Evolutionary conservation across 768 basidiomycete genomes (phyloP), one percentile per base, ranked within the genome.

Genomic region (Hypholoma fasciculare): DNA sequence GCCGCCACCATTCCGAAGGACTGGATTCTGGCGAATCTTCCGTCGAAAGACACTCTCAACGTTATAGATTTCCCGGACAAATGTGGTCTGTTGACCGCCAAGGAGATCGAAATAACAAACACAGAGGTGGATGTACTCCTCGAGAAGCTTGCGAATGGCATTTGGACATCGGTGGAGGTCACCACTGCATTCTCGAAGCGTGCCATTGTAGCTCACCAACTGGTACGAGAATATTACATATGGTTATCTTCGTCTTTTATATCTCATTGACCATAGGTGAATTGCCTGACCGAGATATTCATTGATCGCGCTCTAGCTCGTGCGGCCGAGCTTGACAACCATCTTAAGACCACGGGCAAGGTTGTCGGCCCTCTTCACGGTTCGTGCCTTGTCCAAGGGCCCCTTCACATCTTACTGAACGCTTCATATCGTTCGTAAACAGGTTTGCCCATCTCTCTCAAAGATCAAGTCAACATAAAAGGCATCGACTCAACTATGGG

Each of bases 211-310:
- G 91, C 91, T 3, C 91, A 94, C 43, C 90, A 92, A 64, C 67
- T 92, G 16, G 89, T 90, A 54, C 65, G 81, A 19, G 48, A 1
- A 11, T 34, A n/a, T n/a, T n/a, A 27, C 27, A 27, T 46, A 26
- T 47, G 26, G 36, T 52, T 50, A 12, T 16, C 17, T 43, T 16
- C 4, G 27, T 40, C 19, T 6, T n/a, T 6, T n/a, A 51, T 19
- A 20, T 58, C 20, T 16, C 19, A 4, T 20, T 49, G 4, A 27
- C 16, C 13, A 4, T 63, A 91, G 89, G 85, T 84, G 7, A 92
- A 92, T 62, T 93, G 92, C 67, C 67, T 94, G 39, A 93, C 91
- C 0, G 91, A 93, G 69, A 85, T 92, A 16, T 92, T 90, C 63
- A 79, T 92, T 49, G 87, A 92, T 20, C 78, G 80, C 3, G 92